phyloP scores from a whole-genome alignment of 257 asterid species.

The Gardenia jasminoides region DNA sequence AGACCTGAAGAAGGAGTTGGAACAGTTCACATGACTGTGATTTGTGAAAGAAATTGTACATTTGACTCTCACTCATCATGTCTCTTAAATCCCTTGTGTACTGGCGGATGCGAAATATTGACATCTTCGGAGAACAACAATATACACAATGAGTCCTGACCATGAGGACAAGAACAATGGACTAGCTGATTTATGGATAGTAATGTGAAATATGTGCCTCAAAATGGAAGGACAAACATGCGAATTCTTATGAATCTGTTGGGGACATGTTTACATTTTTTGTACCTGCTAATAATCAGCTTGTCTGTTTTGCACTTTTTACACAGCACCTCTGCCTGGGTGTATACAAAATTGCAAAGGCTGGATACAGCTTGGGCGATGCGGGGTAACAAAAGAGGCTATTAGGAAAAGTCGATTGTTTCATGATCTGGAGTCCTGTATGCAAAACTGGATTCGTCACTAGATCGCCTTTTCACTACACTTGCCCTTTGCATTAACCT shows the following conservation, averaged over 20 bases:
- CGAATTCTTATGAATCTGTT: background rate
- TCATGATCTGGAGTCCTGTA: constrained; percentile 73
- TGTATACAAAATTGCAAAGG: constrained; percentile 57
- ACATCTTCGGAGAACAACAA: background rate
- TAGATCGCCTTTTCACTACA: constrained; percentile 58
- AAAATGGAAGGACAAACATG: background rate
- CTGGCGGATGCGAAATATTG: background rate
- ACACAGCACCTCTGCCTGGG: constrained; percentile 32
- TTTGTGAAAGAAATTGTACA: background rate
- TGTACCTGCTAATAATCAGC: background rate
- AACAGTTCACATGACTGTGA: background rate
- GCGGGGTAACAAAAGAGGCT: background rate
- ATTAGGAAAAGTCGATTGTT: constrained; percentile 49
- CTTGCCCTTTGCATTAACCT: constrained; percentile 90
- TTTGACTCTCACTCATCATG: background rate
- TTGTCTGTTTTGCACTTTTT: background rate
- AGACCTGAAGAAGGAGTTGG: background rate
- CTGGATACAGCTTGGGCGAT: constrained; percentile 8
- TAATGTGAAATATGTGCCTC: constrained; percentile 1
- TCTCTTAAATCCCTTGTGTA: background rate
- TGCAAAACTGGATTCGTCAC: constrained; percentile 71
- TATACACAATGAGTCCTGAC: background rate
- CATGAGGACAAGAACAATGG: background rate
- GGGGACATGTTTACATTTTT: background rate
- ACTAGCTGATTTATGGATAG: background rate